These are phyloP conservation scores for Meyerozyma guilliermondii DNA, from an alignment of 1,139 yeast genomes.

Conservation along the genomic window DNA sequence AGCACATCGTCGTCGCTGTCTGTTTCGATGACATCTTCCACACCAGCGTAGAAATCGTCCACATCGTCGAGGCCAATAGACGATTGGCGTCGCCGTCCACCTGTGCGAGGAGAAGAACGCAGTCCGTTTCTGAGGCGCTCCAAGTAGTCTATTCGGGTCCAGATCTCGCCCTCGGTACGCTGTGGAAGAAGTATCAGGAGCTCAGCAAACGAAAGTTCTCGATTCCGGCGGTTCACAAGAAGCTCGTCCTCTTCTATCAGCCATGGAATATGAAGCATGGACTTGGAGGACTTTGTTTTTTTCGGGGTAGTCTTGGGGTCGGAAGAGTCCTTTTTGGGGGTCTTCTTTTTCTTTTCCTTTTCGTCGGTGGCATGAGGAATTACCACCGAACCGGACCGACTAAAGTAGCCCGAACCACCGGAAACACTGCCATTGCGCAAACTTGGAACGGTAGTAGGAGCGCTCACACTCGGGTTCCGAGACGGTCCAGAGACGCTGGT, in stretches of 20 bases:
- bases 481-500: conserved; percentile 38
- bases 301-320: not conserved
- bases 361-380: conserved; percentile 34
- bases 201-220: conserved; percentile 69
- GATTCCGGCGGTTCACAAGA: conserved; percentile 48
- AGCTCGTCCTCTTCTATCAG: conserved; percentile 73
- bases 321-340: conserved; percentile 4
- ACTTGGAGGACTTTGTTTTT: conserved; percentile 4
- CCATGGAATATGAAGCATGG: conserved; percentile 40
- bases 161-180: conserved; percentile 70
- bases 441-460: conserved; percentile 34
- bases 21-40: conserved; percentile 29
- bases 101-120: conserved; percentile 21
- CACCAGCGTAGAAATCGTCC: conserved; percentile 41
- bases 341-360: conserved; percentile 18
- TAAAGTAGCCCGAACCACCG: conserved; percentile 31
- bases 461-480: conserved; percentile 37
- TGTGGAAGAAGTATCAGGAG: conserved; percentile 67
- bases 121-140: conserved; percentile 40
- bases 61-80: conserved; percentile 43
- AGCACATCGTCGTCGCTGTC: conserved; percentile 35
- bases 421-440: conserved; percentile 39
- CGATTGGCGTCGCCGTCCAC: conserved; percentile 33
- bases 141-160: conserved; percentile 54
- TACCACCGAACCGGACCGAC: conserved; percentile 43